Conservation (phyloP, 139 green algal genomes). For the Desmodesmus armatus region DNA sequence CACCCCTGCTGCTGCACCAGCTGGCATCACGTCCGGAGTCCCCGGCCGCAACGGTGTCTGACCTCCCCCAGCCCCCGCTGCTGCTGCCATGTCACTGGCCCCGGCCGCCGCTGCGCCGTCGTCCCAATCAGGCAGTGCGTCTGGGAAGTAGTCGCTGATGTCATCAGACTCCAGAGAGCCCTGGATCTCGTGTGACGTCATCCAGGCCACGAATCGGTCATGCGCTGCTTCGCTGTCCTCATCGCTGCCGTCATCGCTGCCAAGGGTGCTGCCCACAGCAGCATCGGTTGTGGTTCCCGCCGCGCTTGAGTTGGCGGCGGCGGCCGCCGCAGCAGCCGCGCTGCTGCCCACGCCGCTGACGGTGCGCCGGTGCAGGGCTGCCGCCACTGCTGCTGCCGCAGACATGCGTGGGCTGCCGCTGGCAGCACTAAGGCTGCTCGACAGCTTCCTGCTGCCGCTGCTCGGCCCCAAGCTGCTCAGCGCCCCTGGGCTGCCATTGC, state of each 20-base stretch:
- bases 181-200: constrained; percentile 31
- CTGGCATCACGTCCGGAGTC: not conserved
- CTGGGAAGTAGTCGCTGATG: constrained; percentile 33
- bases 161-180: constrained; percentile 24
- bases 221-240: constrained; percentile 38
- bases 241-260: constrained; percentile 5
- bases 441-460: not conserved
- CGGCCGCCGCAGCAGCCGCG: not conserved
- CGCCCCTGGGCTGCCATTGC: not conserved
- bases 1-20: not conserved
- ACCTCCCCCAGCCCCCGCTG: not conserved
- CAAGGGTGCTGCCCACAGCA: not conserved
- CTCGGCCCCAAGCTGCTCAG: not conserved
- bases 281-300: not conserved
- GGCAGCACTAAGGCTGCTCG: constrained; percentile 4
- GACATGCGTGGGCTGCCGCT: not conserved
- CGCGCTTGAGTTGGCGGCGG: not conserved
- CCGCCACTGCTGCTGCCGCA: not conserved
- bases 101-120: not conserved
- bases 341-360: not conserved
- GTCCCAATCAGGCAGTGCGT: constrained; percentile 44
- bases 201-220: constrained; percentile 45
- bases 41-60: not conserved
- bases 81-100: not conserved
- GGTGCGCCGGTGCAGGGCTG: constrained; percentile 3